Evolutionary conservation across 2,329 filamentous ascomycete species (phyloP).

Genomic region (Clonostachys rhizophaga): DNA sequence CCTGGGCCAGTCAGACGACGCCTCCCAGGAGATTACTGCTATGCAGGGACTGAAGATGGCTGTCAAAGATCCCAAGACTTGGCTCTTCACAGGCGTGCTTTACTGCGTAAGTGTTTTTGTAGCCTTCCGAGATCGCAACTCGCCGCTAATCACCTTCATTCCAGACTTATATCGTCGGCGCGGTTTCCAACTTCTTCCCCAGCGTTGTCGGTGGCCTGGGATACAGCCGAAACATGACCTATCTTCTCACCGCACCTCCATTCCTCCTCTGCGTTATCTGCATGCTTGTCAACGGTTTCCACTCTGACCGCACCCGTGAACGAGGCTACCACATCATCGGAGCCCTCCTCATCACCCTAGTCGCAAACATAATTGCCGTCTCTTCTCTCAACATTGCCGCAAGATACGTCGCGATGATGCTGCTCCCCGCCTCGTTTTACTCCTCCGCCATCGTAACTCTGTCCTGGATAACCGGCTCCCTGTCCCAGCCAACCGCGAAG

Average conservation of each 20-base stretch:
- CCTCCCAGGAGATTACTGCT: conserved; percentile 7
- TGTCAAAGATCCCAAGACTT: conserved; percentile 24
- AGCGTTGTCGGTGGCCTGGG: conserved; percentile 16
- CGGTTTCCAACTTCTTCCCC: conserved; percentile 13
- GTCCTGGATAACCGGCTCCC: conserved; percentile 69
- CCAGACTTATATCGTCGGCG: conserved; percentile 3
- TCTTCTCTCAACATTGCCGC: conserved; percentile 5
- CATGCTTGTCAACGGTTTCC: conserved; percentile 9
- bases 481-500: conserved; percentile 56
- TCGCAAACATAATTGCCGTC: conserved; percentile 12
- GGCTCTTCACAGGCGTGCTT: conserved; percentile 24
- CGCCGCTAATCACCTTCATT: background rate
- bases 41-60: conserved; percentile 15
- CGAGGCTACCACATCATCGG: conserved; percentile 8
- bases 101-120: conserved; percentile 9
- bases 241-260: conserved; percentile 11
- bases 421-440: conserved; percentile 5
- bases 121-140: too few relatives aligned
- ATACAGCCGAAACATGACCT: conserved; percentile 7
- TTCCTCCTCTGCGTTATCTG: conserved; percentile 11
- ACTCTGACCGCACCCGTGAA: conserved; percentile 10
- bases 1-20: background rate
- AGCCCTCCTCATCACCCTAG: conserved; percentile 8
- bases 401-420: conserved; percentile 1
- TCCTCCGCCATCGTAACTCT: conserved; percentile 22